Evolutionary conservation across 2,329 filamentous ascomycete species (phyloP).

Genomic region (Colletotrichum phormii): DNA sequence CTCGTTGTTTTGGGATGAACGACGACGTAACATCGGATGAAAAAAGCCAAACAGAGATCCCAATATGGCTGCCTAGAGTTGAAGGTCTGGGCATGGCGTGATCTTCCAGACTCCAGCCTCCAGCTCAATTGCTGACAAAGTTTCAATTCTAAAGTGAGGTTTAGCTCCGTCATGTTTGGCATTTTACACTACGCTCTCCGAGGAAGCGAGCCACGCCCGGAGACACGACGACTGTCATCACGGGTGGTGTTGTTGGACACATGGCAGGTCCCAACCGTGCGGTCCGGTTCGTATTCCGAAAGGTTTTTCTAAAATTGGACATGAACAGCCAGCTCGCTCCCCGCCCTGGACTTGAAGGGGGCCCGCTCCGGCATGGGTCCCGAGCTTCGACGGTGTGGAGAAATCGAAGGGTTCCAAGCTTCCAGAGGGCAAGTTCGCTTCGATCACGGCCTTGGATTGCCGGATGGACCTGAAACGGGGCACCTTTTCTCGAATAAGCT

Average conservation of each 20-base stretch:
- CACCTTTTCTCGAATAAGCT: constrained; percentile 35
- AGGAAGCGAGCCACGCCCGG: not conserved
- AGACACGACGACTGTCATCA: not conserved
- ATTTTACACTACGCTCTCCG: not conserved
- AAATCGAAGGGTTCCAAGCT: constrained; percentile 3
- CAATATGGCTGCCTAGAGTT: constrained; percentile 2
- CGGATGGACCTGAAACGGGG: constrained; percentile 10
- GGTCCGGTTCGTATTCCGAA: constrained; percentile 29
- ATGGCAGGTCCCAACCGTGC: constrained; percentile 14
- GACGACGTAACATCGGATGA: constrained; percentile 11
- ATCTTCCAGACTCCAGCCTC: not conserved
- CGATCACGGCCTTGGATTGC: not conserved
- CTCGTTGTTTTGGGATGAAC: constrained; percentile 15
- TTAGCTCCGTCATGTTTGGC: too few species aligned
- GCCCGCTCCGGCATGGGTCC: constrained; percentile 5
- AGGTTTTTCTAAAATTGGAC: constrained; percentile 30
- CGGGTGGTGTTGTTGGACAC: not conserved
- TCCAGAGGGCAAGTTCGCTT: not conserved
- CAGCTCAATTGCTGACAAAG: too few species aligned
- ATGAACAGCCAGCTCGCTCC: constrained; percentile 4
- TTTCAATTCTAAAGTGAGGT: too few species aligned
- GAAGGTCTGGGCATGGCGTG: not conserved
- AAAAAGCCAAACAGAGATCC: not conserved
- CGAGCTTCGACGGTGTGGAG: constrained; percentile 20
- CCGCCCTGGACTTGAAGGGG: not conserved